Evolutionary conservation across 2,329 filamentous ascomycete species (phyloP), one percentile per base, ranked within the genome.

Genomic region (Fusarium burgessii): DNA sequence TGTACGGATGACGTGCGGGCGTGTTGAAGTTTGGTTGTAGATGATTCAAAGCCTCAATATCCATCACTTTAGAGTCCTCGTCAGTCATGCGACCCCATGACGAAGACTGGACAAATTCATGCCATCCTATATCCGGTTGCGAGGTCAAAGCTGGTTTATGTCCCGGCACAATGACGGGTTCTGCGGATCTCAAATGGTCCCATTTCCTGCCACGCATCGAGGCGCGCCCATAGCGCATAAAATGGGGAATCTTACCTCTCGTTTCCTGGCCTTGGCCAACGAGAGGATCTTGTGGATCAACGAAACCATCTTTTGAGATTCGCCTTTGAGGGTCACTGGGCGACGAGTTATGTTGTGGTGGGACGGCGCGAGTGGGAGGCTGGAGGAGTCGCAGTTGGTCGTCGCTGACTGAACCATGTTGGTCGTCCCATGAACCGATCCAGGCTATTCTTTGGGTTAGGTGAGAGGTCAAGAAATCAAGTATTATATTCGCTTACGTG

Each of bases 111-210:
- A 89, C 79, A 73, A 88, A 89, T 52, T 85, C 82, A 14, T 80
- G 80, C 88, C 88, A 90, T 32, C 82, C 81, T 25, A 83, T 77
- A 60, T 82, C 81, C 15, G 85, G 79, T 43, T 82, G 81, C 50
- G 80, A 68, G 20, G 71, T 64, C 47, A 64, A 77, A 38, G 80
- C 76, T 15, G 83, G 81, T 61, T 80, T 79, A 68, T 86, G 84
- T 42, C 82, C 82, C 27, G 87, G 81, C 50, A 89, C 85, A 68
- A 90, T 89, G 68, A 90, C 87, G 7, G 88, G 88, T 64, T 90
- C 88, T 36, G 85, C 83, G 5, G 86, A 86, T 56, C 88, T 86
- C 55, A 90, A 77, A 73, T 90, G 87, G 73, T 90, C 88, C 87
- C 88, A 90, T 79, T 85, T 85, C 64, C 87, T 83, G 6, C 87